phyloP scores from a whole-genome alignment of 2,329 filamentous ascomycete species.

The Xylariaceae sp. region DNA sequence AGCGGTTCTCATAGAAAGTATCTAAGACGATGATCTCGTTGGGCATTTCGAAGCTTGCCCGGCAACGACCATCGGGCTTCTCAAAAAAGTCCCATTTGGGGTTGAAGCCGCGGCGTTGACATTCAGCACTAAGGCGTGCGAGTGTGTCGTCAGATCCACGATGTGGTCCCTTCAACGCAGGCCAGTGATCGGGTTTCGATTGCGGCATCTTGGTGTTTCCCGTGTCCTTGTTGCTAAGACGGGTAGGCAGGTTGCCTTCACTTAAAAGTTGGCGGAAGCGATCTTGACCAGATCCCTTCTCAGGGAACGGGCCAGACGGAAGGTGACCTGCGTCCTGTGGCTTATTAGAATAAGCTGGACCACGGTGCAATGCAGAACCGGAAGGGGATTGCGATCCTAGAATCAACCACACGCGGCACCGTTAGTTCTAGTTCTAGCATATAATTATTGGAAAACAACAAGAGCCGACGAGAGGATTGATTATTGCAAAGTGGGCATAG shows the following conservation, averaged over 20 bases:
- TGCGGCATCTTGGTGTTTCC: neutral
- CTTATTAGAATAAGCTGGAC: no score
- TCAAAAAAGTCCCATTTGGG: conserved; percentile 23
- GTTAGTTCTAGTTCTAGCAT: no score
- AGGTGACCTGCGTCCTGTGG: neutral
- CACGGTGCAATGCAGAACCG: no score
- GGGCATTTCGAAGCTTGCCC: conserved; percentile 17
- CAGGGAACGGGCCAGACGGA: conserved; percentile 20
- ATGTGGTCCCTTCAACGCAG: no score
- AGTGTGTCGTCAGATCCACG: conserved; percentile 1
- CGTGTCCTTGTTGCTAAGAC: neutral
- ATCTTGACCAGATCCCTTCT: conserved; percentile 28
- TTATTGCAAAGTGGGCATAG: no score
- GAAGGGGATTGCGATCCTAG: no score
- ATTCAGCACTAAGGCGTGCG: conserved; percentile 21
- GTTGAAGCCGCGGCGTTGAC: conserved; percentile 30
- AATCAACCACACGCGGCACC: no score
- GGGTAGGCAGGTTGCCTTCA: neutral
- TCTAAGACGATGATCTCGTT: conserved; percentile 14
- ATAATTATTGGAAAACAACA: no score
- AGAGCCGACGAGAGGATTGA: no score
- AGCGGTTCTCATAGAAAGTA: conserved; percentile 9
- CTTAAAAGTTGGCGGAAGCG: conserved; percentile 25
- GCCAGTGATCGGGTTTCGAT: neutral
- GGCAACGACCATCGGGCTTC: conserved; percentile 2